phyloP scores from a whole-genome alignment of 352 stramenopile genomes.

The Globisporangium alternatum region DNA sequence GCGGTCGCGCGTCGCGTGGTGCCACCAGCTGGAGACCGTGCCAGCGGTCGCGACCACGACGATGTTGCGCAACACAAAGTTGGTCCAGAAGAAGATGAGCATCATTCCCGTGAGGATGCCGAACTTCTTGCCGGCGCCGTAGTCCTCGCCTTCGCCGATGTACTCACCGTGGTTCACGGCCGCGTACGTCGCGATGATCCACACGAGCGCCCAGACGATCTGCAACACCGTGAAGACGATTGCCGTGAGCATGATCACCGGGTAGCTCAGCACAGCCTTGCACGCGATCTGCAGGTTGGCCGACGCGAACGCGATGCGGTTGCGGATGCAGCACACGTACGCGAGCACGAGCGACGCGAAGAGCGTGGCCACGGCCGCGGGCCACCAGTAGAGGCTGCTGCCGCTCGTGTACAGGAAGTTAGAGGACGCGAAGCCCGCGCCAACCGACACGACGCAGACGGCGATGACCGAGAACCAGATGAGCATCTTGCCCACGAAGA shows the following conservation, averaged over 20 bases:
- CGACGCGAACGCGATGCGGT: constrained; percentile 69
- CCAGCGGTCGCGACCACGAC: constrained; percentile 79
- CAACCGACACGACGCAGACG: constrained; percentile 40
- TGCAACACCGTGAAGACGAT: constrained; percentile 72
- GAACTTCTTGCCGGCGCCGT: constrained; percentile 33
- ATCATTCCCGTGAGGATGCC: constrained; percentile 55
- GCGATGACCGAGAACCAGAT: constrained; percentile 54
- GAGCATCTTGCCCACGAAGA: constrained; percentile 53
- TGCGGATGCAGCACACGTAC: constrained; percentile 57
- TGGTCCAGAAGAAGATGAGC: constrained; percentile 82
- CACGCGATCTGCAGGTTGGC: constrained; percentile 81
- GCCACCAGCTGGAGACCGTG: constrained; percentile 84
- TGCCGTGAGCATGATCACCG: constrained; percentile 61
- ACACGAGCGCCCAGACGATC: constrained; percentile 74
- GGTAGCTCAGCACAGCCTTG: constrained; percentile 70
- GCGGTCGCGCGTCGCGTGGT: constrained; percentile 49
- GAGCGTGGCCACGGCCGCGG: constrained; percentile 33
- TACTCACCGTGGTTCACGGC: constrained; percentile 58
- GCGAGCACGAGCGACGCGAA: constrained; percentile 43
- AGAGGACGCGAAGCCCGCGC: constrained; percentile 30
- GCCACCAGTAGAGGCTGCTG: constrained; percentile 47
- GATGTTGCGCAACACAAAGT: constrained; percentile 70
- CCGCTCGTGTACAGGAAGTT: constrained; percentile 32
- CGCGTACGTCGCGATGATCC: constrained; percentile 62
- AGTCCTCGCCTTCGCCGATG: constrained; percentile 29